Conservation (phyloP, 2,329 filamentous ascomycete genomes). For the Mollisia scopiformis region DNA sequence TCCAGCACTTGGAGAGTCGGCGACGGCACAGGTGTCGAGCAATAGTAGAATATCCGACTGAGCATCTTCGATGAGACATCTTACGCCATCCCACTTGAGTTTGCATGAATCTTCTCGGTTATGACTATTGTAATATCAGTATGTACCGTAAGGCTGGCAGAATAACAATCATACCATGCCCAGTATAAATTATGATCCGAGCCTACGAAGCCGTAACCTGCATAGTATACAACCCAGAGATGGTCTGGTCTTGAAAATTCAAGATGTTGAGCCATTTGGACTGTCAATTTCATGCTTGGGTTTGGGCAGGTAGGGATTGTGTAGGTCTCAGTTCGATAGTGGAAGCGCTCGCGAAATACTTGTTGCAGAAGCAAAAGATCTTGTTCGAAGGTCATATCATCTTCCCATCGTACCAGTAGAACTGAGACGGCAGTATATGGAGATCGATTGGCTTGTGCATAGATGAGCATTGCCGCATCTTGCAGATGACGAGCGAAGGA, state of each 20-base stretch:
- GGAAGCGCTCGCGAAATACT: conserved; percentile 61
- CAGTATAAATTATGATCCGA: conserved; percentile 65
- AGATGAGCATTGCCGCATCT: conserved; percentile 69
- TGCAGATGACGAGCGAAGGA: conserved; percentile 69
- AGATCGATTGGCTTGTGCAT: conserved; percentile 61
- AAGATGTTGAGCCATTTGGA: conserved; percentile 62
- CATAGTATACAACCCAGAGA: conserved; percentile 67
- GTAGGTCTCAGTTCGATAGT: conserved; percentile 63
- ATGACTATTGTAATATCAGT: conserved; percentile 53
- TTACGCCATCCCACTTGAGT: conserved; percentile 66
- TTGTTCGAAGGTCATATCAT: conserved; percentile 55
- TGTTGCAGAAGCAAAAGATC: conserved; percentile 59
- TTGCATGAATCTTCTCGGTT: conserved; percentile 59
- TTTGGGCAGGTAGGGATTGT: conserved; percentile 62
- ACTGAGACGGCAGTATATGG: conserved; percentile 63
- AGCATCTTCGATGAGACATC: conserved; percentile 64
- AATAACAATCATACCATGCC: conserved; percentile 59
- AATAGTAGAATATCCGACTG: conserved; percentile 65
- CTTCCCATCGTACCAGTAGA: conserved; percentile 64
- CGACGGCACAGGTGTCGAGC: conserved; percentile 63
- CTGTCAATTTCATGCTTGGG: conserved; percentile 62
- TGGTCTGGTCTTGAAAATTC: conserved; percentile 61
- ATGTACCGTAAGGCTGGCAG: conserved; percentile 28
- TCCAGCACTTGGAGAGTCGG: conserved; percentile 52
- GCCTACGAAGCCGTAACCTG: conserved; percentile 62